Conservation (phyloP, 1,284 basidiomycete genomes). For the Tylopilus sp. region DNA sequence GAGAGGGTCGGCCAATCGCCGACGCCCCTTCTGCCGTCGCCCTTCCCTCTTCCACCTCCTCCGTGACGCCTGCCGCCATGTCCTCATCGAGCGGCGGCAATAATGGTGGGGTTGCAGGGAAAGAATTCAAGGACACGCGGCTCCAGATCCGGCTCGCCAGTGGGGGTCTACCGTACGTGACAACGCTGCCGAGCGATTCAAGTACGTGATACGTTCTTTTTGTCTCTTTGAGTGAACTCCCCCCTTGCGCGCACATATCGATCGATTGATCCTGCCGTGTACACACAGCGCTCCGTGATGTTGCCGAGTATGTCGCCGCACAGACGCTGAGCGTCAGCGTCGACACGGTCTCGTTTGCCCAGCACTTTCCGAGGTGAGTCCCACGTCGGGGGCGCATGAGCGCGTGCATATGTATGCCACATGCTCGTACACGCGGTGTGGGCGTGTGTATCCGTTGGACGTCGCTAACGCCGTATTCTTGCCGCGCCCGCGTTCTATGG, state of each 20-base stretch:
- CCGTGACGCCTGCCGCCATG: constrained; percentile 36
- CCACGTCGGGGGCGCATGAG: too few relatives aligned
- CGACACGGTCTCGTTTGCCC: constrained; percentile 71
- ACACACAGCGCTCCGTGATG: constrained; percentile 65
- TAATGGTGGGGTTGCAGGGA: constrained; percentile 48
- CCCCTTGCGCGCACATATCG: too few relatives aligned
- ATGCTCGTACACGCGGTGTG: not conserved
- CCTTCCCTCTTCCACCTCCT: constrained; percentile 1
- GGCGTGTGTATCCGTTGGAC: not conserved
- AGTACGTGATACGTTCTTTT: constrained; percentile 46
- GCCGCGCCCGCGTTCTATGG: not conserved
- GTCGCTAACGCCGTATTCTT: not conserved
- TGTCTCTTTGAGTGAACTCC: not conserved
- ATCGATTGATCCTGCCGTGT: not conserved
- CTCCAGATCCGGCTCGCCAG: constrained; percentile 80
- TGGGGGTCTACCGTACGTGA: constrained; percentile 77
- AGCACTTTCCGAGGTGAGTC: constrained; percentile 81
- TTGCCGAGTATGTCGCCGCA: constrained; percentile 81
- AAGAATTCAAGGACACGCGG: constrained; percentile 79
- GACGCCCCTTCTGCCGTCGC: constrained; percentile 20
- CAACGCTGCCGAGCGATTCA: constrained; percentile 74
- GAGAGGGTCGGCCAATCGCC: constrained; percentile 62
- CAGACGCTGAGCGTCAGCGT: constrained; percentile 69
- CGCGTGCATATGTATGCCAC: too few relatives aligned
- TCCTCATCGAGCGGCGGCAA: constrained; percentile 26